Percentiles rank a stretch among this genome's conserved stretches.
phyloP scores from a whole-genome alignment of 345 rosid genomes.

The Citrus australasica region DNA sequence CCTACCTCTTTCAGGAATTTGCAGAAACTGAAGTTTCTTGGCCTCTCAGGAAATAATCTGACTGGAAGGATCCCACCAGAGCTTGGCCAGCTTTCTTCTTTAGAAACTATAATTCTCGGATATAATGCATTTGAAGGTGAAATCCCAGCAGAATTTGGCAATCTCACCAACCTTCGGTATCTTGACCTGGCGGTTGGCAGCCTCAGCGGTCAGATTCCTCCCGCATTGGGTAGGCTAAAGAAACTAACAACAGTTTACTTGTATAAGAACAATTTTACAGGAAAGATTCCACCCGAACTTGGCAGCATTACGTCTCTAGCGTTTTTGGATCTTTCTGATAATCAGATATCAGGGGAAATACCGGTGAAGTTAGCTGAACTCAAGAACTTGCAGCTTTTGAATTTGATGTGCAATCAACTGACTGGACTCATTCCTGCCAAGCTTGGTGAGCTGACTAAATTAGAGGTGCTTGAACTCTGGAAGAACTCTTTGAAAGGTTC shows the following conservation, averaged over 20 bases:
- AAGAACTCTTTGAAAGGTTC: constrained; percentile 58
- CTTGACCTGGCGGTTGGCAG: constrained; percentile 74
- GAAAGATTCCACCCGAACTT: constrained; percentile 57
- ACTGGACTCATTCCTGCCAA: constrained; percentile 49
- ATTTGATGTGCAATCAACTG: constrained; percentile 68
- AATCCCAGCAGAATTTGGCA: constrained; percentile 70
- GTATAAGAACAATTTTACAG: constrained; percentile 57
- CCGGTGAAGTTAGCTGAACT: constrained; percentile 50
- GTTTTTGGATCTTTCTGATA: constrained; percentile 71
- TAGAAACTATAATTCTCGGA: constrained; percentile 67
- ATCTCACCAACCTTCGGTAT: constrained; percentile 55
- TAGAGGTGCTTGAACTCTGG: constrained; percentile 76
- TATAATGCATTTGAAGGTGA: constrained; percentile 63
- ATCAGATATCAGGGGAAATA: constrained; percentile 62
- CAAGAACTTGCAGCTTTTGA: constrained; percentile 61
- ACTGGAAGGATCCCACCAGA: constrained; percentile 54
- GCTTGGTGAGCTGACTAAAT: constrained; percentile 53
- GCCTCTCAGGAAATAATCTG: constrained; percentile 75
- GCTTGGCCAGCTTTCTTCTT: constrained; percentile 55
- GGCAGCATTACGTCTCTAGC: constrained; percentile 53
- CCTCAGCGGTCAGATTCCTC: constrained; percentile 61
- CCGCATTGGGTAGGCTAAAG: constrained; percentile 48
- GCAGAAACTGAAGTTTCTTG: constrained; percentile 62
- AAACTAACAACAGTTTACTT: constrained; percentile 63
- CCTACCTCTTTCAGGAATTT: constrained; percentile 53